Evolutionary conservation across 2,329 filamentous ascomycete genomes (phyloP), one percentile per base, ranked within the genome.

Genomic region (Pezicula radicicola): DNA sequence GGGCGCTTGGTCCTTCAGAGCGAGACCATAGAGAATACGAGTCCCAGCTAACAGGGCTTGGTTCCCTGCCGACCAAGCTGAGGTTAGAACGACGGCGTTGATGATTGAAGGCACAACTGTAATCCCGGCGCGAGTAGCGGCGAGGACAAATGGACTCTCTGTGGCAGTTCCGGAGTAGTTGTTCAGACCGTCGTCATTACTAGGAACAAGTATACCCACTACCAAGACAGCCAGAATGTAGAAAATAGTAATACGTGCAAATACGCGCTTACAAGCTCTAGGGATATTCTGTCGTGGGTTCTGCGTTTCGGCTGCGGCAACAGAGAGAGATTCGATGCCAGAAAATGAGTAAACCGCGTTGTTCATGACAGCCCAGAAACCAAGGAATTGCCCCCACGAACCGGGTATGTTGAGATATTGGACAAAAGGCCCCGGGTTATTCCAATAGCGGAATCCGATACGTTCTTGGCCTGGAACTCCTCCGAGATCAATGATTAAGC

Each of bases 81-180:
- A 87, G 0, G 84, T 88, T 58, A 91, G 76, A 59, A 92, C 85
- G 25, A 91, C 76, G 35, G 87, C 88, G 66, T 93, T 93, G 69
- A 92, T 84, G 50, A 92, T 80, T 6, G 82, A 83, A 0, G 87
- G 85, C 4, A 91, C 78, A 6, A 78, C 84, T 4, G 74, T 75
- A 52, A 91, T 84, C 0, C 85, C 83, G 2, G 87, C 88, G 28
- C 81, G 78, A 10, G 79, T 75, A 36, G 86, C 83, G 16, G 87
- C 88, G 56, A 91, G 88, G 53, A 92, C 87, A 61, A 85, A 89
- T 10, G 85, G 86, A 6, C 68, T 72, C 63, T 79, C 73, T 1
- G 76, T 75, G 3, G 78, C 75, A 19, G 67, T 72, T 33, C 74
- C 76, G 30, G 68, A 72, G n/a, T 66, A 65, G 45, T 72, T 63